Base-by-base conservation (phyloP, 2,329 filamentous ascomycete species). In the Fonsecaea pugnacius region DNA sequence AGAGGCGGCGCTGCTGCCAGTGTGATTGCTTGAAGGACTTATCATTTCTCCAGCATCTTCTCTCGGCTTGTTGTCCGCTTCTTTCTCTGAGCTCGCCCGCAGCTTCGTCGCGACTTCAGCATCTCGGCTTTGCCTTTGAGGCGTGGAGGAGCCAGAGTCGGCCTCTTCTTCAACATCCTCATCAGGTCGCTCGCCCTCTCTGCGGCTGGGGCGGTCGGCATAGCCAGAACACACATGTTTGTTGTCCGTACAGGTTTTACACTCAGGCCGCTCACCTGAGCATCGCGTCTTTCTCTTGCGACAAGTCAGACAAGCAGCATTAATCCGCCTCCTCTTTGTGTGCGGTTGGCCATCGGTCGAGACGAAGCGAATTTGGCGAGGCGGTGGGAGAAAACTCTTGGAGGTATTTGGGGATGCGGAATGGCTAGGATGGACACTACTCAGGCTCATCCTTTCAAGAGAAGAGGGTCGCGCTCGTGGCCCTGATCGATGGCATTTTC, bases 281-380 rank as follows among this genome's bases (percentile, higher is more conserved):
- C 89, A 91, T 74, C 89, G 83, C 59, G 89, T 91, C 78, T 91
- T 92, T 73, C 89, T 85, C 75, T 87, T 90, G 72, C 89, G 87
- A 78, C 89, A 92, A 48, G 89, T 91, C 73, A 87, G 79, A 76
- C 89, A 91, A 66, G 91, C 91, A 72, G 90, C 89, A 78, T 89
- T 91, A 73, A 94, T 91, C 72, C 91, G 84, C 74, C 91, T 85
- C 71, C 90, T 83, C 78, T 93, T 94, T 30, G 89, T 89, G 67
- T 91, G 90, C 55, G 91, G 91, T 69, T 91, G 89, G 67, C 91
- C 90, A 78, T 92, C 89, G 72, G 89, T 92, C 69, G 91, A 90
- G 71, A 94, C 90, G 75, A 93, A 94, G 71, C 90, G 89, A 70
- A 91, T 91, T 72, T 80, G 79, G 63, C 77, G 72, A 18, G 71